Evolutionary conservation across 1,284 basidiomycete genomes (phyloP).

Genomic region (Ustilago lituana): DNA sequence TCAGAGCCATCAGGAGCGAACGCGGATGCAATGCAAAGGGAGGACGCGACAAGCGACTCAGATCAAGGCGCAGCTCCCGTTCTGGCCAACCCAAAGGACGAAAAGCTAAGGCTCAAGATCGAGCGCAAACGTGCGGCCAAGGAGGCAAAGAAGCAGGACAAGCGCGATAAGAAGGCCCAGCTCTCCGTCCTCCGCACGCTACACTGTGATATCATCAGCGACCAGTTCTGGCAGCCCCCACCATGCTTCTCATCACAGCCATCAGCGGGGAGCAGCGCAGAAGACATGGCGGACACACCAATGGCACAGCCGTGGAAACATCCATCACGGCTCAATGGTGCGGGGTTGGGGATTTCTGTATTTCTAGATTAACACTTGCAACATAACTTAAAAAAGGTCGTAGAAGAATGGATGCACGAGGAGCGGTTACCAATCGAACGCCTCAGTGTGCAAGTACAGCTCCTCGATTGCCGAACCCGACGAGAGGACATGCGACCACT

Average conservation of each 20-base stretch:
- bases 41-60: not conserved
- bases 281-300: conserved; percentile 26
- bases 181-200: conserved; percentile 54
- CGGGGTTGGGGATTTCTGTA: conserved; percentile 31
- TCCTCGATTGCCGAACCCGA: conserved; percentile 12
- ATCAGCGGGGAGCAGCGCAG: conserved; percentile 25
- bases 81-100: conserved; percentile 32
- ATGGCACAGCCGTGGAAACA: conserved; percentile 24
- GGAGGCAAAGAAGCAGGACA: conserved; percentile 33
- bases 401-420: no score
- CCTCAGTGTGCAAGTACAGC: conserved; percentile 41
- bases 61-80: conserved; percentile 1
- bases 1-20: not conserved
- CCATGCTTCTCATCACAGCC: not conserved
- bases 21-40: not conserved
- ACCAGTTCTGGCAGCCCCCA: conserved; percentile 53
- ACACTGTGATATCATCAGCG: conserved; percentile 65
- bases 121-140: conserved; percentile 23
- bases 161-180: conserved; percentile 26
- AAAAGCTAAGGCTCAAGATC: conserved; percentile 24
- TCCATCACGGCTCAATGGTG: conserved; percentile 20
- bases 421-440: conserved; percentile 48
- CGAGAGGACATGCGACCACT: conserved; percentile 35
- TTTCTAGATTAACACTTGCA: conserved; percentile 33
- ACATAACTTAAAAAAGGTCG: no score